Percentiles rank a stretch among this genome's conserved stretches.
phyloP scores from a whole-genome alignment of 2,329 filamentous ascomycete genomes.

The Diatrype stigma region DNA sequence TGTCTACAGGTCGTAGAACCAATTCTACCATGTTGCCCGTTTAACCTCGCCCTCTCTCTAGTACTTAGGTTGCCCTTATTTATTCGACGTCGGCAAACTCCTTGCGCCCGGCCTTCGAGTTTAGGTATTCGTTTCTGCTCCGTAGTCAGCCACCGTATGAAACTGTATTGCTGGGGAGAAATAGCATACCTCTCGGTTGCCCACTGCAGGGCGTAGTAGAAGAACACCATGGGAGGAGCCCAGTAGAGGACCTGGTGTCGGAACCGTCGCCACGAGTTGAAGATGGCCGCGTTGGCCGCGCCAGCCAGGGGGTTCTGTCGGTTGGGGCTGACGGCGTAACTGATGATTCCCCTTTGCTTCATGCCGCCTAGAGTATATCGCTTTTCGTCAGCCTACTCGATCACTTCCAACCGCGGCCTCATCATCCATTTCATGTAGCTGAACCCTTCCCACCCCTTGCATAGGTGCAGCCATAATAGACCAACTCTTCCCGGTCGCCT shows the following conservation, averaged over 20 bases:
- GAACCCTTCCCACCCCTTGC: too few species aligned
- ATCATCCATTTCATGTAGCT: too few species aligned
- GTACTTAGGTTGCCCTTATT: slow-evolving; percentile 4
- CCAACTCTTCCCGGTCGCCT: too few species aligned
- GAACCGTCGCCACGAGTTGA: slow-evolving; percentile 91
- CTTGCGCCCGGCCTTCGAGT: slow-evolving; percentile 28
- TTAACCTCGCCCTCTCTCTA: neutral
- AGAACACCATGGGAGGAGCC: slow-evolving; percentile 70
- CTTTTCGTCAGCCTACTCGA: slow-evolving; percentile 19
- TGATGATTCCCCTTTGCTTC: slow-evolving; percentile 61
- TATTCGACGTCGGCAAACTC: slow-evolving; percentile 22
- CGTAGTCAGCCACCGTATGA: slow-evolving; percentile 6
- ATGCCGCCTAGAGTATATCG: slow-evolving; percentile 41
- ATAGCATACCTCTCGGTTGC: slow-evolving; percentile 67
- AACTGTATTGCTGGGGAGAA: neutral
- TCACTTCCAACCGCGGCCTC: slow-evolving; percentile 4
- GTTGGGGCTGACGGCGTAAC: slow-evolving; percentile 79
- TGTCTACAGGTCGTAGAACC: slow-evolving; percentile 20
- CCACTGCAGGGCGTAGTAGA: slow-evolving; percentile 86
- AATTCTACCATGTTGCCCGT: neutral
- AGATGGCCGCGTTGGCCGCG: slow-evolving; percentile 74
- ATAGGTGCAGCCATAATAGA: too few species aligned
- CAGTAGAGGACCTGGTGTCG: slow-evolving; percentile 86
- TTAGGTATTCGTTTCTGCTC: slow-evolving; percentile 27
- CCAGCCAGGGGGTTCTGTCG: slow-evolving; percentile 84